Evolutionary conservation across 2,329 filamentous ascomycete genomes (phyloP).

Genomic region (Fusarium metavorans): DNA sequence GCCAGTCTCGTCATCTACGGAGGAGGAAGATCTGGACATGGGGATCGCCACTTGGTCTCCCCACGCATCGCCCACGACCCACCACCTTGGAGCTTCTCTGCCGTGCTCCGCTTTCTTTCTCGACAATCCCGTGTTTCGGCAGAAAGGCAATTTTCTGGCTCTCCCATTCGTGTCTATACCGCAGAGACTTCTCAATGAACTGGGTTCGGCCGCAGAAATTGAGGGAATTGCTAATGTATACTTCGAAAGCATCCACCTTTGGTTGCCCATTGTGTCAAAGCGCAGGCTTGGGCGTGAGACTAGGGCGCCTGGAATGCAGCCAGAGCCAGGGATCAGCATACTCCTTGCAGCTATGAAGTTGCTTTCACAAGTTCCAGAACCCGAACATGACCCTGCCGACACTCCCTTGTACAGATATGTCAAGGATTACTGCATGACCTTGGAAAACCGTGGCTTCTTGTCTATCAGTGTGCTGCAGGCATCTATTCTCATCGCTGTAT

Average conservation of each 20-base stretch:
- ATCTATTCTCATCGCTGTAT: no score
- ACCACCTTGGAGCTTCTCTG: background rate
- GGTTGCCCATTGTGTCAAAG: background rate
- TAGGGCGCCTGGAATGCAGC: background rate
- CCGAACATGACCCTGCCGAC: no score
- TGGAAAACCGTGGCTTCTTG: no score
- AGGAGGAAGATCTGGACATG: background rate
- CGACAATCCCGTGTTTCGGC: background rate
- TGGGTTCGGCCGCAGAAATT: background rate
- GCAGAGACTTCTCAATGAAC: background rate
- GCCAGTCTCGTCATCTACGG: background rate
- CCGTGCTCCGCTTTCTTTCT: background rate
- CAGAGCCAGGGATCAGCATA: no score
- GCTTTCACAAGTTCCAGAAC: no score
- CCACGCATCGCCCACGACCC: background rate
- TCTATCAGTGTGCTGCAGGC: no score
- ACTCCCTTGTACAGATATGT: no score
- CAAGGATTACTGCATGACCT: no score
- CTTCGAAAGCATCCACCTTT: background rate
- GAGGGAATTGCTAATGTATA: background rate
- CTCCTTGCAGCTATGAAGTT: no score
- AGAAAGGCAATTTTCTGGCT: background rate
- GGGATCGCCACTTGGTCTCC: background rate
- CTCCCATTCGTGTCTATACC: background rate
- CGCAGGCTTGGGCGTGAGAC: background rate